A percentile compares a stretch with the other conserved stretches of the same genome.
phyloP scores from a whole-genome alignment of 2,329 filamentous ascomycete genomes.

The Ramularia endophylla region DNA sequence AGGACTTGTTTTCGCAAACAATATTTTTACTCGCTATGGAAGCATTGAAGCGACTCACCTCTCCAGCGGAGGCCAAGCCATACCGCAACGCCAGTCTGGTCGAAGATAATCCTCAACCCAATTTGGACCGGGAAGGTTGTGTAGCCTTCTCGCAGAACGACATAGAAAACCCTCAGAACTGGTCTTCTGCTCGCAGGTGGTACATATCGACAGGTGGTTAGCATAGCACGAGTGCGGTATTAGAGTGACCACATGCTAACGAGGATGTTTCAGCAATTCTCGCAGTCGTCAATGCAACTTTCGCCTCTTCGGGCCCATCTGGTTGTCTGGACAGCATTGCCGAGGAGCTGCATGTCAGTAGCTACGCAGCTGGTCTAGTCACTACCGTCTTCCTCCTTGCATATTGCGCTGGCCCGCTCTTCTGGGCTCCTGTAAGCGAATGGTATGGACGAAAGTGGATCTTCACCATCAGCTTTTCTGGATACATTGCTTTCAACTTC shows the following conservation, averaged over 20 bases:
- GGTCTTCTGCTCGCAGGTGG: constrained; percentile 36
- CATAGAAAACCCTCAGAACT: constrained; percentile 44
- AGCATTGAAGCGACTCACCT: constrained; percentile 1
- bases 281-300: constrained; percentile 51
- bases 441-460: constrained; percentile 54
- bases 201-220: constrained; percentile 39
- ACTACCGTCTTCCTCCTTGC: constrained; percentile 31
- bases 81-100: constrained; percentile 2
- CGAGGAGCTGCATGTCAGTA: constrained; percentile 43
- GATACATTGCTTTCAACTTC: constrained; percentile 45
- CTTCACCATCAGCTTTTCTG: constrained; percentile 40
- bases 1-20: too few species aligned
- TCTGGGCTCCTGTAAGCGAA: constrained; percentile 62
- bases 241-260: too few species aligned
- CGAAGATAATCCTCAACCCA: neutral
- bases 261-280: too few species aligned
- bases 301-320: constrained; percentile 44
- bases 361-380: constrained; percentile 34
- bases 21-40: constrained; percentile 5
- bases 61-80: constrained; percentile 6
- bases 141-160: constrained; percentile 47
- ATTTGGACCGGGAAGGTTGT: constrained; percentile 44
- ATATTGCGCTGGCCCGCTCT: constrained; percentile 56
- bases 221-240: too few species aligned
- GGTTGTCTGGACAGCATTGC: constrained; percentile 37